Conservation (phyloP, 2,329 filamentous ascomycete species). For the Fusarium goolgardi region DNA sequence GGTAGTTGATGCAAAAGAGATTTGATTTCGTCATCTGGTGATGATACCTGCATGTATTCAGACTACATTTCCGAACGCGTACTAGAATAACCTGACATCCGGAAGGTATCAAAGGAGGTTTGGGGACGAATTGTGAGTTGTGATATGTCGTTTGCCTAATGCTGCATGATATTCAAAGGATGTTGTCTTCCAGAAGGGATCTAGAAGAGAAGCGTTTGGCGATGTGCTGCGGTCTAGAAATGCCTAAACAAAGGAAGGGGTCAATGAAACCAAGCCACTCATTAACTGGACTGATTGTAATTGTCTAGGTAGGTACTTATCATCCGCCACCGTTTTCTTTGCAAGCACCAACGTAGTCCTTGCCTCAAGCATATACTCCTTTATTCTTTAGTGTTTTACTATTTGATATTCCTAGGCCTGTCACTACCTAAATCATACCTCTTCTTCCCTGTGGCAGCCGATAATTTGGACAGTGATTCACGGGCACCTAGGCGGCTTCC, state of each 20-base stretch:
- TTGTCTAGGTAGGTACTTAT: background rate
- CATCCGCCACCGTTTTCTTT: background rate
- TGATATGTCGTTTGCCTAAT: background rate
- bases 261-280: background rate
- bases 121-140: background rate
- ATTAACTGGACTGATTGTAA: background rate
- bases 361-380: background rate
- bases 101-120: background rate
- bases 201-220: background rate
- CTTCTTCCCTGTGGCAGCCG: background rate
- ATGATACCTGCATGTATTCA: background rate
- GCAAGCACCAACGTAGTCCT: background rate
- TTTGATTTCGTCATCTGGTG: background rate
- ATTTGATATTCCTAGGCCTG: background rate
- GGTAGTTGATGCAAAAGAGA: background rate
- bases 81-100: background rate
- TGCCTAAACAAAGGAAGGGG: background rate
- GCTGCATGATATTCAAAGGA: background rate
- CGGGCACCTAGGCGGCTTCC: background rate
- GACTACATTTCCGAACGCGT: too few species aligned
- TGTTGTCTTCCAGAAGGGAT: background rate
- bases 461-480: background rate
- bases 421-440: background rate
- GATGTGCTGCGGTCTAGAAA: background rate
- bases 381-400: background rate